phyloP scores from a whole-genome alignment of 1,284 basidiomycete genomes.

The Exobasidium cylindrosporum region DNA sequence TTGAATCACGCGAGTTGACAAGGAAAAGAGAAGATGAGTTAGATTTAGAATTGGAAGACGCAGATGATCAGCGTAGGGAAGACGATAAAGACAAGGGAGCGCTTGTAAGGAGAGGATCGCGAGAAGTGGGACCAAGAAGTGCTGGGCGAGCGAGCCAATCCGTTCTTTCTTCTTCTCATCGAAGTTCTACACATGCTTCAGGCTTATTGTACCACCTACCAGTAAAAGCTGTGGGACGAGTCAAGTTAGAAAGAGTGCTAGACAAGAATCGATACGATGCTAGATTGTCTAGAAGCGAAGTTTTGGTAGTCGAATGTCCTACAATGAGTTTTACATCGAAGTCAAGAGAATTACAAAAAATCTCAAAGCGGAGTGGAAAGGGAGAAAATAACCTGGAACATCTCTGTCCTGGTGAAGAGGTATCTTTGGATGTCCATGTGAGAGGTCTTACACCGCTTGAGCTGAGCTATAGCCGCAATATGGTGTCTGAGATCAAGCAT shows the following conservation, averaged over 20 bases:
- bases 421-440: slow-evolving; percentile 35
- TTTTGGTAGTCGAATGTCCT: slow-evolving; percentile 49
- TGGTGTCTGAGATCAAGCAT: neutral
- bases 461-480: slow-evolving; percentile 35
- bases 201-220: slow-evolving; percentile 37
- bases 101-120: neutral
- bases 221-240: slow-evolving; percentile 33
- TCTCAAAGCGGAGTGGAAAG: neutral
- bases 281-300: slow-evolving; percentile 31
- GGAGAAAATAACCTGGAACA: slow-evolving; percentile 17
- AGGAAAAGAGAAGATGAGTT: slow-evolving; percentile 11
- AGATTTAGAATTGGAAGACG: slow-evolving; percentile 13
- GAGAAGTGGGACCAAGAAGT: neutral
- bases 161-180: neutral
- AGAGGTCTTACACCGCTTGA: slow-evolving; percentile 45
- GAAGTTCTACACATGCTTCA: neutral
- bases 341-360: neutral
- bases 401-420: slow-evolving; percentile 44
- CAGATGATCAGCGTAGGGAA: slow-evolving; percentile 1
- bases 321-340: slow-evolving; percentile 27
- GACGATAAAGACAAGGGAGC: neutral
- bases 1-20: neutral
- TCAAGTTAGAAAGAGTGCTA: slow-evolving; percentile 46
- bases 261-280: slow-evolving; percentile 46
- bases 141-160: neutral